phyloP scores from a whole-genome alignment of 2,329 filamentous ascomycete species.

The Lachnum nothofagi region DNA sequence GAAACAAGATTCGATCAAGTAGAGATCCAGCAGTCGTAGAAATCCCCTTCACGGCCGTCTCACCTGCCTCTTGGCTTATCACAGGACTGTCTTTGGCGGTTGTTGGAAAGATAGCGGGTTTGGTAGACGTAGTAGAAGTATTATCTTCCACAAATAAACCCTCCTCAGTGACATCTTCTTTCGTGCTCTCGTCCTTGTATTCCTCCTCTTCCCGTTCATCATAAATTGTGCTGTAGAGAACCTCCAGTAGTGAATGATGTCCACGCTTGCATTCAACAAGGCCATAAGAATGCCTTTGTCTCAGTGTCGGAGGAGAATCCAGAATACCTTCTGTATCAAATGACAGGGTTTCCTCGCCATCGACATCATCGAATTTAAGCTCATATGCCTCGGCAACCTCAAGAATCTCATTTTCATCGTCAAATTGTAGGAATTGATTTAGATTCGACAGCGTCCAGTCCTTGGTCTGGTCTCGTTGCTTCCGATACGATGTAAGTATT shows the following conservation, averaged over 20 bases:
- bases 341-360: slow-evolving; percentile 31
- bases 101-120: not conserved
- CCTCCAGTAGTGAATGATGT: slow-evolving; percentile 44
- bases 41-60: not conserved
- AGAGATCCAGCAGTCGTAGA: slow-evolving; percentile 11
- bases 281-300: slow-evolving; percentile 50
- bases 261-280: slow-evolving; percentile 59
- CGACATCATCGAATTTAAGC: slow-evolving; percentile 46
- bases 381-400: slow-evolving; percentile 57
- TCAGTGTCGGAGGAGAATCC: slow-evolving; percentile 45
- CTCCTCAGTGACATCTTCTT: slow-evolving; percentile 30
- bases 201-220: slow-evolving; percentile 32
- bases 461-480: slow-evolving; percentile 52
- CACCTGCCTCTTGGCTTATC: not conserved
- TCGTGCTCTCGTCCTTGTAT: not conserved
- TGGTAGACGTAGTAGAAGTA: not conserved
- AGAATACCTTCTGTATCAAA: slow-evolving; percentile 24
- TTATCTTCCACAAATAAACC: slow-evolving; percentile 25
- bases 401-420: slow-evolving; percentile 61
- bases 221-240: slow-evolving; percentile 53
- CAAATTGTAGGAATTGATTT: slow-evolving; percentile 59
- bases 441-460: slow-evolving; percentile 55
- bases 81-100: not conserved
- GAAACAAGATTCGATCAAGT: slow-evolving; percentile 13
- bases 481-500: slow-evolving; percentile 50